phyloP scores from a whole-genome alignment of 2,329 filamentous ascomycete species.

The Ceratocystis variospora region DNA sequence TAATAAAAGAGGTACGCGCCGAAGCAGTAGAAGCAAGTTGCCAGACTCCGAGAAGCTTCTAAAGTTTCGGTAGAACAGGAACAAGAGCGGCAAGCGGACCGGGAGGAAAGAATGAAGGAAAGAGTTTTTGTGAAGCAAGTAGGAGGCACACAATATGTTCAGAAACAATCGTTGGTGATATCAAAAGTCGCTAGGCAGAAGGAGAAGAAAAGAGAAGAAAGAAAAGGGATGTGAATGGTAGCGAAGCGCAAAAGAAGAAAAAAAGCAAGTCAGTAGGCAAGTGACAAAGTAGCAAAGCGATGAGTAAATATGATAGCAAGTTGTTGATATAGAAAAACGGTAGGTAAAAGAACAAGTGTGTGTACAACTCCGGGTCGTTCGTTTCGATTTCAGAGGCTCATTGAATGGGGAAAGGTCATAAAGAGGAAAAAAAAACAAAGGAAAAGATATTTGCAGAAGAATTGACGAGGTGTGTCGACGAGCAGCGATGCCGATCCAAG shows the following conservation, averaged over 20 bases:
- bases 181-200: constrained; percentile 11
- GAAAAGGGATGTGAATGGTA: constrained; percentile 18
- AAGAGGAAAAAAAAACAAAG: constrained; percentile 23
- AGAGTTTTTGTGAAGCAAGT: constrained; percentile 19
- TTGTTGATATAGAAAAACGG: constrained; percentile 5
- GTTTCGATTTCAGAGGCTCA: constrained; percentile 31
- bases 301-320: not conserved
- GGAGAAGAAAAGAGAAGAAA: not conserved
- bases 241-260: constrained; percentile 19
- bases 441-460: constrained; percentile 24
- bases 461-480: constrained; percentile 12
- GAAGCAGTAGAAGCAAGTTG: constrained; percentile 7
- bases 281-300: not conserved
- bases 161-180: constrained; percentile 19
- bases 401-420: constrained; percentile 23
- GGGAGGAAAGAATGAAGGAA: constrained; percentile 22
- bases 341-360: constrained; percentile 19
- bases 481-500: constrained; percentile 13
- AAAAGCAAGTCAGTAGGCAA: constrained; percentile 17
- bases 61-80: constrained; percentile 2
- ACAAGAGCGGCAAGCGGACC: constrained; percentile 14
- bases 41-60: constrained; percentile 6
- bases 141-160: constrained; percentile 20
- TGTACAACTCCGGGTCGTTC: constrained; percentile 24
- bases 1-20: constrained; percentile 1